Percentiles rank a stretch among this genome's conserved stretches.
phyloP scores from a whole-genome alignment of 208 protist genomes.

The Dictyostelium gargantuum region DNA sequence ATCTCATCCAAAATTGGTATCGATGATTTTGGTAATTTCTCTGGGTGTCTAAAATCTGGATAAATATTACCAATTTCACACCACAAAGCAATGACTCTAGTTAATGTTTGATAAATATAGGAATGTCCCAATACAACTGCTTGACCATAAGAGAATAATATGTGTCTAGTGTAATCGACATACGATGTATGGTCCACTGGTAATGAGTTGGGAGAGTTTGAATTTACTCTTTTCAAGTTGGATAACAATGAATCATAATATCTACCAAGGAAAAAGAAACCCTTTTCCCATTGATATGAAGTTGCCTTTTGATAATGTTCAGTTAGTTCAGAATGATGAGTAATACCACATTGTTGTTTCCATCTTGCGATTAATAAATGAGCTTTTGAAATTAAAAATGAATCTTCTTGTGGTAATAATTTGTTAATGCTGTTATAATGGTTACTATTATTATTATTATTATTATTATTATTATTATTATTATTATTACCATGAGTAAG shows the following conservation, averaged over 20 bases:
- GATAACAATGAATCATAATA: conserved; percentile 89
- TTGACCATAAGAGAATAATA: neutral
- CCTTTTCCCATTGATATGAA: conserved; percentile 86
- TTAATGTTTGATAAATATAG: conserved; percentile 92
- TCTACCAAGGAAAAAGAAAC: conserved; percentile 91
- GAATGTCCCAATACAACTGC: conserved; percentile 78
- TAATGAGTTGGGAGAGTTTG: neutral
- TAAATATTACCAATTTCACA: conserved; percentile 85
- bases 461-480: neutral
- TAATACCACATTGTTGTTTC: conserved; percentile 74
- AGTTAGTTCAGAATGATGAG: neutral
- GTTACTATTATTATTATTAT: neutral
- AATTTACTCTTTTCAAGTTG: neutral
- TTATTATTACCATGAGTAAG: neutral
- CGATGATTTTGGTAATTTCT: neutral
- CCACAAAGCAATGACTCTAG: conserved; percentile 95
- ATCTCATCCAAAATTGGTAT: neutral
- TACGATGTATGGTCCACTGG: neutral
- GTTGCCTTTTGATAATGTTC: neutral
- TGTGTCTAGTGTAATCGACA: neutral
- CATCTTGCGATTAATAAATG: conserved; percentile 63
- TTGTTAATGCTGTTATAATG: neutral
- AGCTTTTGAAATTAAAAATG: neutral
- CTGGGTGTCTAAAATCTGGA: neutral
- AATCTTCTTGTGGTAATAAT: neutral